These are phyloP conservation scores for Neoboletus brunneissimus DNA, from an alignment of 768 basidiomycete species.

Conservation along the genomic window DNA sequence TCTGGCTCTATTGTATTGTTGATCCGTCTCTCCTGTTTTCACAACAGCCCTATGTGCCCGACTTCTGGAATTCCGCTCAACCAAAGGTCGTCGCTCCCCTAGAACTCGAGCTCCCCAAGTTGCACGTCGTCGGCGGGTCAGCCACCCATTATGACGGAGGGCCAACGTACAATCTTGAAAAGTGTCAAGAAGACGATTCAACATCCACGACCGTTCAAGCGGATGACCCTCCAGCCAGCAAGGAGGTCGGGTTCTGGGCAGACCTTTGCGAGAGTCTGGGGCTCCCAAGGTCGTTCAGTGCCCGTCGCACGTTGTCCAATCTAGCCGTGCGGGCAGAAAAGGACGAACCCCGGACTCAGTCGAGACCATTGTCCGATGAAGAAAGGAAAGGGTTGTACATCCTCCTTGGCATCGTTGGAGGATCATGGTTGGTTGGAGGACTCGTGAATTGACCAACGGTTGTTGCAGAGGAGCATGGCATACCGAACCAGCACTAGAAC, in stretches of 20 bases:
- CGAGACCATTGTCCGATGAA: constrained; percentile 39
- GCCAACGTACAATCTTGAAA: constrained; percentile 42
- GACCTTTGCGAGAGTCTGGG: constrained; percentile 39
- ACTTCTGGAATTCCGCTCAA: constrained; percentile 56
- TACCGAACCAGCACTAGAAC: constrained; percentile 14
- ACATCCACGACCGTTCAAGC: neutral
- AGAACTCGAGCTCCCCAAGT: constrained; percentile 39
- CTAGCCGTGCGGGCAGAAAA: constrained; percentile 14
- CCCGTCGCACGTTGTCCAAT: constrained; percentile 14
- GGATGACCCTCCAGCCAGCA: constrained; percentile 14
- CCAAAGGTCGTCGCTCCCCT: constrained; percentile 30
- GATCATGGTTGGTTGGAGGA: constrained; percentile 48
- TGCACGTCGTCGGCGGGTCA: constrained; percentile 49
- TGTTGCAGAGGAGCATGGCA: constrained; percentile 10
- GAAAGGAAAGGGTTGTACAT: constrained; percentile 49
- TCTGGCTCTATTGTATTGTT: constrained; percentile 4
- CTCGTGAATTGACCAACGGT: constrained; percentile 17
- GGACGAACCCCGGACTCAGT: constrained; percentile 18
- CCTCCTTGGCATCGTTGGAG: constrained; percentile 46
- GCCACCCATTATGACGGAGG: constrained; percentile 47
- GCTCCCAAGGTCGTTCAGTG: constrained; percentile 33
- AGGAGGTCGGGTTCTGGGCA: constrained; percentile 24
- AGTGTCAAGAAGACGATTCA: constrained; percentile 9
- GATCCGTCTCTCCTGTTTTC: constrained; percentile 1
- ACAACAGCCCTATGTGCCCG: constrained; percentile 54